Base-by-base conservation (phyloP, 1,284 basidiomycete species). In the Ustilago loliicola region DNA sequence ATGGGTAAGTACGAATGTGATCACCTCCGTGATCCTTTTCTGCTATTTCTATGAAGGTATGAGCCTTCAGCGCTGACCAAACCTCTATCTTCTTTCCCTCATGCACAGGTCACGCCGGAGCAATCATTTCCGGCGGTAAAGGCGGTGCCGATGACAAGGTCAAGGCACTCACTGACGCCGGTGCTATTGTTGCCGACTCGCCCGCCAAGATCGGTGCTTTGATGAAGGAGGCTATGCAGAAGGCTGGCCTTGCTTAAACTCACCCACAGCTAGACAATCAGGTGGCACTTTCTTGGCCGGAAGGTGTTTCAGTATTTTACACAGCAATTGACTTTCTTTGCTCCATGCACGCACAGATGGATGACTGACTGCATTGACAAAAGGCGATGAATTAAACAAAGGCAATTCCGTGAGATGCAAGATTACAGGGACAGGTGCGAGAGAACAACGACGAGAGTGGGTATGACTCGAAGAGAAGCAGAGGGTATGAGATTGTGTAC, bases 71-170 rank as follows among this genome's bases (percentile, higher is more conserved):
- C 23, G 10, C 47, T 48, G 47, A 48, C 47, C 10, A 47, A 13
- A 27, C 27, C 25, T 57, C 40, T 38, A 36, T 23, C 40, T 62
- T 47, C n/a, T 62, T 62, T 47, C 21, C 27, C 34, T 38, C 56
- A 50, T 56, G 4, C 23, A 11, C n/a, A 27, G n/a, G 17, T 17
- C 11, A 60, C 40, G 81, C 81, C 10, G 83, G 97, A 82, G 97
- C 96, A 67, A 98, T 99, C 87, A 98, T 99, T 81, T 91, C 93
- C 67, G 97, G 97, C 79, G 97, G 97, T 61, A 99, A 99, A 89
- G 96, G 94, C 86, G 94, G 94, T 77, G 97, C 97, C 5, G 91
- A 90, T 45, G 96, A 98, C 89, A 99, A 99, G 89, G 95, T 98
- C 62, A 91, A 91, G 72, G 96, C 97, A n/a, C 90, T 99, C 50